Conservation (phyloP, 2,329 filamentous ascomycete species). For the Myriangium duriaei region DNA sequence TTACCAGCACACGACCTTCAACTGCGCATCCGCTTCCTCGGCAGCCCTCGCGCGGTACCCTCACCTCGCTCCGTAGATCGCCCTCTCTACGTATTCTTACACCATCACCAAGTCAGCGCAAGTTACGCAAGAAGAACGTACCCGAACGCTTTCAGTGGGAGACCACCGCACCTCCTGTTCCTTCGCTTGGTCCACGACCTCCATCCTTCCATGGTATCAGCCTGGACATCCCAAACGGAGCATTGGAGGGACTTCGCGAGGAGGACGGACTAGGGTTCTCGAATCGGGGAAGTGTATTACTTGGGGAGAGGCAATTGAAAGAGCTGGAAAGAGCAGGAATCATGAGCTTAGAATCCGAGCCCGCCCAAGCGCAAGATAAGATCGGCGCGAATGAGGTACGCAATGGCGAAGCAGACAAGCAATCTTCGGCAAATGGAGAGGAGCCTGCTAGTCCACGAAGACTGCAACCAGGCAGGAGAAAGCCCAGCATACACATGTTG, state of each 20-base stretch:
- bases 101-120: slow-evolving; percentile 1
- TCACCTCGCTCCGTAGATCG: slow-evolving; percentile 7
- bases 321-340: slow-evolving; percentile 16
- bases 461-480: slow-evolving; percentile 20
- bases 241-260: slow-evolving; percentile 39
- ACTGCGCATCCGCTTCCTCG: slow-evolving; percentile 2
- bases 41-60: slow-evolving; percentile 7
- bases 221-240: slow-evolving; percentile 43
- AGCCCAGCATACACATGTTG: slow-evolving; percentile 25
- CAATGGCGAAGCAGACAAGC: neutral
- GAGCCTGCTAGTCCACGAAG: slow-evolving; percentile 9
- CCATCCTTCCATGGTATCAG: slow-evolving; percentile 37
- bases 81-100: slow-evolving; percentile 1
- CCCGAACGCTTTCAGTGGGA: slow-evolving; percentile 12
- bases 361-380: slow-evolving; percentile 9
- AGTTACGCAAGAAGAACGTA: slow-evolving; percentile 6
- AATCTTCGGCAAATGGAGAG: no score
- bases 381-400: neutral
- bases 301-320: slow-evolving; percentile 38
- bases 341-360: slow-evolving; percentile 12
- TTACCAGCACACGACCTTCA: slow-evolving; percentile 7
- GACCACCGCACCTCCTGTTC: slow-evolving; percentile 3
- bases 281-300: slow-evolving; percentile 46
- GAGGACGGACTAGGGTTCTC: slow-evolving; percentile 45
- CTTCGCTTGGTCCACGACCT: slow-evolving; percentile 13